Percentiles rank a stretch among this genome's conserved stretches.
phyloP scores from a whole-genome alignment of 345 rosid genomes.

The Eucalyptus tenuipes region DNA sequence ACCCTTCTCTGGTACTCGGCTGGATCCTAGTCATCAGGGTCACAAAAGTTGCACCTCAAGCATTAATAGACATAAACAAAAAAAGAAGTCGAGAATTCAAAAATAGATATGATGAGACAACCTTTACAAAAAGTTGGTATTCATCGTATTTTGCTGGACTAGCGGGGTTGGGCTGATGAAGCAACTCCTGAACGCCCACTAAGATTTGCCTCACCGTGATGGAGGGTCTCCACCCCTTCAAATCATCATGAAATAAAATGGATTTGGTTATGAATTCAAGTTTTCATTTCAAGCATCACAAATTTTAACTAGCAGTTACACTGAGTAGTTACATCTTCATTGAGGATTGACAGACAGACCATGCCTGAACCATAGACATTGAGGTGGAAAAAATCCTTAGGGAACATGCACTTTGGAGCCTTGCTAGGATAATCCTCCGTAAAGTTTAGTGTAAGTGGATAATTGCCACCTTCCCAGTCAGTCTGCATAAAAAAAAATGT shows the following conservation, averaged over 20 bases:
- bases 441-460: slow-evolving; percentile 63
- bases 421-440: slow-evolving; percentile 91
- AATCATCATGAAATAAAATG: neutral
- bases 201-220: slow-evolving; percentile 82
- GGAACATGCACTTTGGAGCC: slow-evolving; percentile 86
- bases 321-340: slow-evolving; percentile 58
- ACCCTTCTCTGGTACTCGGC: slow-evolving; percentile 78
- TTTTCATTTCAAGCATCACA: neutral
- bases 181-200: slow-evolving; percentile 71
- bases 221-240: slow-evolving; percentile 88
- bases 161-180: slow-evolving; percentile 69
- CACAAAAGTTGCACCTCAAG: neutral
- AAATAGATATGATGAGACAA: neutral
- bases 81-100: neutral
- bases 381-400: slow-evolving; percentile 76
- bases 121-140: slow-evolving; percentile 78
- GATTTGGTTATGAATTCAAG: neutral
- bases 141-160: slow-evolving; percentile 83
- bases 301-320: neutral
- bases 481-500: slow-evolving; percentile 30
- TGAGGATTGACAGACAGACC: slow-evolving; percentile 78
- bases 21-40: slow-evolving; percentile 32
- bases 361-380: slow-evolving; percentile 92
- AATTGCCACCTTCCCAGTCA: slow-evolving; percentile 86
- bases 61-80: neutral